Evolutionary conservation across 768 basidiomycete species (phyloP), one percentile per base, ranked within the genome.

Genomic region (Strobilomyces echinocephalus): DNA sequence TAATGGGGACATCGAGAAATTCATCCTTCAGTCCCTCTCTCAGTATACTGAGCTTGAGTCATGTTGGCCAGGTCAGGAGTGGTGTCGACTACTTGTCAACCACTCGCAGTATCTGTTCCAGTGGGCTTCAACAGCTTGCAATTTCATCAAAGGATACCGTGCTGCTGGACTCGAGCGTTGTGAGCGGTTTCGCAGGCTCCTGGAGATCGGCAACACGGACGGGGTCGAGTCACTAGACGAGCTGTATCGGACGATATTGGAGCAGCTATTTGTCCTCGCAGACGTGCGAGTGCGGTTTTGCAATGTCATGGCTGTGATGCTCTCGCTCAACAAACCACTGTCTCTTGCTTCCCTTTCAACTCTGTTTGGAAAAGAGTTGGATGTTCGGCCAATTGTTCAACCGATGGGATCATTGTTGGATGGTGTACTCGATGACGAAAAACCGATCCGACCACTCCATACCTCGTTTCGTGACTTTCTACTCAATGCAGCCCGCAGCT

Each of bases 51-150:
- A 33, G 16, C 46, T 54, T 4, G 26, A 50, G 6, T 24, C 12
- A 1, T 36, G 2, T 1, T 47, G 34, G 38, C 46, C 47, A 1
- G 30, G 55, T 31, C 7, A 26, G 42, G 46, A 52, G 15, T 61
- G 55, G 62, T 49, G 53, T 46, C 33, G n/a, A 8, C 21, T 47
- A 15, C 46, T 47, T 10, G 46, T 47, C 15, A 8, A 3, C 11
- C 46, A 47, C n/a, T 47, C 46, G 15, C 15, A 47, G 14, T 20
- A 36, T 21, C 34, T 47, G 14, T 47, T 47, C 34, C 46, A 47
- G 21, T 47, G 46, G 46, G 8, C 8, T 28, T 4, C 28, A 28
- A 28, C 28, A 28, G 28, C 28, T 28, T 39, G 38, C 38, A n/a
- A 8, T 1, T 39, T 18, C 38, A 39, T 39, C 38, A 21, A 11